A percentile compares a stretch with the other conserved stretches of the same genome.
Evolutionary conservation across 2,329 filamentous ascomycete species (phyloP).

Genomic region (Trichophyton rubrum): DNA sequence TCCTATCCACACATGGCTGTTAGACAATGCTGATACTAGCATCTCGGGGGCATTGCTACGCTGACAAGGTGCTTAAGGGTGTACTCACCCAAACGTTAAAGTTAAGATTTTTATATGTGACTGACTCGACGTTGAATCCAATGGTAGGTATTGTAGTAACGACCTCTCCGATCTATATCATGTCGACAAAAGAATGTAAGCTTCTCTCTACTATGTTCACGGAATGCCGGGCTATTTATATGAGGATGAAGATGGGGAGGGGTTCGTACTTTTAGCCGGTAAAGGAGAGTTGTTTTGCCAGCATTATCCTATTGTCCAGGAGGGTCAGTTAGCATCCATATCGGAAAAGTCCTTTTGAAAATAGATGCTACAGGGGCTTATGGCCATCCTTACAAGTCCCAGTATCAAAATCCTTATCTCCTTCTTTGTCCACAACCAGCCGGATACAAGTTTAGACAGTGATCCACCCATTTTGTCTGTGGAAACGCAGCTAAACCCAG

Average conservation of each 20-base stretch:
- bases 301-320: slow-evolving; percentile 68
- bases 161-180: slow-evolving; percentile 77
- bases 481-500: neutral
- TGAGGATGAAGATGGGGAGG: neutral
- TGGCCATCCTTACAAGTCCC: slow-evolving; percentile 62
- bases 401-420: slow-evolving; percentile 94
- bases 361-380: neutral
- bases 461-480: slow-evolving; percentile 40
- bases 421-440: slow-evolving; percentile 80
- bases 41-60: neutral
- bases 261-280: slow-evolving; percentile 70
- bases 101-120: slow-evolving; percentile 95
- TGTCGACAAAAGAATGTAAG: neutral
- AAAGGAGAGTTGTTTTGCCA: slow-evolving; percentile 92
- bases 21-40: neutral
- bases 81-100: slow-evolving; percentile 88
- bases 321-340: slow-evolving; percentile 9
- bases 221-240: neutral
- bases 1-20: slow-evolving; percentile 43
- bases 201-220: neutral
- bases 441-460: slow-evolving; percentile 49
- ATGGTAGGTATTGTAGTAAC: slow-evolving; percentile 99
- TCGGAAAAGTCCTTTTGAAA: neutral
- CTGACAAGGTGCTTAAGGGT: neutral
- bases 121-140: slow-evolving; percentile 97